phyloP scores from a whole-genome alignment of 495 filamentous ascomycete genomes.

The Aspergillus heteromorphus region DNA sequence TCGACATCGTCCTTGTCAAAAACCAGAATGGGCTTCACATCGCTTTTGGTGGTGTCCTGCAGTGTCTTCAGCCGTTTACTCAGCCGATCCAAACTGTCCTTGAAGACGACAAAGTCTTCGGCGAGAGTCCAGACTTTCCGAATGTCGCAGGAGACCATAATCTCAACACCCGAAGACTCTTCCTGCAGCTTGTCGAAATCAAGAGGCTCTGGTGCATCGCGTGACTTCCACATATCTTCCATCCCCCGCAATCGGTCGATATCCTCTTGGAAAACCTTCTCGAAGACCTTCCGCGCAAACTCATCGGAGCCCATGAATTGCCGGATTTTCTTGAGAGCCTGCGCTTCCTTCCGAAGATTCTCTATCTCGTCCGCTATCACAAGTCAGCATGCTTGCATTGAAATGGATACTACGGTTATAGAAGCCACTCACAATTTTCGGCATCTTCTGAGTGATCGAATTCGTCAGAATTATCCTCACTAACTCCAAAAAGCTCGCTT shows the following conservation, averaged over 20 bases:
- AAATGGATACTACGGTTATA: slow-evolving; percentile 11
- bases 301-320: slow-evolving; percentile 73
- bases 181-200: slow-evolving; percentile 53
- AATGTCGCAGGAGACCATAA: slow-evolving; percentile 55
- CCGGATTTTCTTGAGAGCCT: slow-evolving; percentile 75
- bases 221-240: slow-evolving; percentile 94
- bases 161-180: slow-evolving; percentile 45
- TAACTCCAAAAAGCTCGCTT: slow-evolving; percentile 83
- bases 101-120: slow-evolving; percentile 84
- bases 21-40: slow-evolving; percentile 57
- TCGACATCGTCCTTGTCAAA: slow-evolving; percentile 99
- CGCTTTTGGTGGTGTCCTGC: slow-evolving; percentile 40
- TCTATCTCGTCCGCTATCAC: slow-evolving; percentile 70
- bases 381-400: slow-evolving; percentile 17
- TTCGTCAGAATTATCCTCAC: slow-evolving; percentile 67
- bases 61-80: slow-evolving; percentile 65
- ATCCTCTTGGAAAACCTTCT: slow-evolving; percentile 88
- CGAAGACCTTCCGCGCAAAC: slow-evolving; percentile 78
- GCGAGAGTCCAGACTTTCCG: slow-evolving; percentile 74
- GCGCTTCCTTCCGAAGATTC: slow-evolving; percentile 75
- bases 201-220: slow-evolving; percentile 67
- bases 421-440: slow-evolving; percentile 59
- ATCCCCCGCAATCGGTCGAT: slow-evolving; percentile 78
- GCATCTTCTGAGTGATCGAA: slow-evolving; percentile 73
- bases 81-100: slow-evolving; percentile 70